Conservation (phyloP, 495 filamentous ascomycete genomes). For the Amphirosellinia nigrospora region DNA sequence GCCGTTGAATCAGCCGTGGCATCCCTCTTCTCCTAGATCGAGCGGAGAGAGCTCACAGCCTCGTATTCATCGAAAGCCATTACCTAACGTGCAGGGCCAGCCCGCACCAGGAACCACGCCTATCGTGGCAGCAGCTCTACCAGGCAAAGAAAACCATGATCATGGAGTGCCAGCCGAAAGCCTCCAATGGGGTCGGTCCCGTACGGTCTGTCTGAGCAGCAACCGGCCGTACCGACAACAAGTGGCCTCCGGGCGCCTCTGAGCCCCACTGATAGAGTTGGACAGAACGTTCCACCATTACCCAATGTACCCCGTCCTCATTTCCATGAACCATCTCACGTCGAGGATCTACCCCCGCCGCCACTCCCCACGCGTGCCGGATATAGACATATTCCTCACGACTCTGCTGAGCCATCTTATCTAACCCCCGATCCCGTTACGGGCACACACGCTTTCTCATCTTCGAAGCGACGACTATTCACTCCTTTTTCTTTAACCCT, state of each 20-base stretch:
- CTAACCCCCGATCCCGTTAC: background rate
- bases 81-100: conserved; percentile 39
- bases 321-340: conserved; percentile 21
- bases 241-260: conserved; percentile 33
- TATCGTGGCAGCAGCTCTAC: conserved; percentile 19
- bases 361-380: conserved; percentile 28
- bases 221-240: conserved; percentile 2
- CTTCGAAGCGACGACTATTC: conserved; percentile 32
- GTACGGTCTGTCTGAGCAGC: background rate
- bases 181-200: conserved; percentile 14
- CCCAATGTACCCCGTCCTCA: conserved; percentile 26
- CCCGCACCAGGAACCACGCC: conserved; percentile 25
- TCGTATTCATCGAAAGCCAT: conserved; percentile 51
- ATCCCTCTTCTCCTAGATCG: conserved; percentile 51
- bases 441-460: conserved; percentile 29
- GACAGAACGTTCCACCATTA: conserved; percentile 25
- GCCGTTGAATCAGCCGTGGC: conserved; percentile 48
- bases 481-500: conserved; percentile 72
- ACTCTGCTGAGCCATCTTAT: conserved; percentile 3
- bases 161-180: conserved; percentile 23
- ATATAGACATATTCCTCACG: conserved; percentile 8
- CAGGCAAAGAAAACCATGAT: conserved; percentile 37
- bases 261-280: conserved; percentile 22
- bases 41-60: conserved; percentile 53
- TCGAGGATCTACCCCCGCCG: conserved; percentile 21